These are phyloP conservation scores for Candolleomyces aberdarensis DNA, from an alignment of 768 basidiomycete species.

Conservation along the genomic window DNA sequence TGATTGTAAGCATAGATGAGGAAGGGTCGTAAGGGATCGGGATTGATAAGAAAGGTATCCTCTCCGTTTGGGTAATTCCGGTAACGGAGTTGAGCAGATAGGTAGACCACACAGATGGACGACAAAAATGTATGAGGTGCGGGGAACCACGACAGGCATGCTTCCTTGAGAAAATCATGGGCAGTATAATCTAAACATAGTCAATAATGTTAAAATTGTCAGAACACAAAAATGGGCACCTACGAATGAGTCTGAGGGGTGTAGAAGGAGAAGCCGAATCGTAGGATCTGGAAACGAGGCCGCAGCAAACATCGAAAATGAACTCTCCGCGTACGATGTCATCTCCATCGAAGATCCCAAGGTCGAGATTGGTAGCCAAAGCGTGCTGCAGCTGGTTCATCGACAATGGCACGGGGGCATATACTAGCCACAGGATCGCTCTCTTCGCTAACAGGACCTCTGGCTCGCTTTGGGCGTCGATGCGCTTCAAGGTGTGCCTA, in stretches of 20 bases:
- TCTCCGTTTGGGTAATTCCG: background rate
- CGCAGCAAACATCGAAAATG: constrained; percentile 1
- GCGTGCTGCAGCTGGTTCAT: background rate
- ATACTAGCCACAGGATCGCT: background rate
- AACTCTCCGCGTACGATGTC: background rate
- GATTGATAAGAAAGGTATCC: too few species aligned
- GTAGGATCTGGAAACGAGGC: background rate
- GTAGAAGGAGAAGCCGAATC: background rate
- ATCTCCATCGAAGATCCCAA: background rate
- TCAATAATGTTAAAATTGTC: background rate
- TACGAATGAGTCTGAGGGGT: constrained; percentile 2
- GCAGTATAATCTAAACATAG: constrained; percentile 1
- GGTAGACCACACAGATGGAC: background rate
- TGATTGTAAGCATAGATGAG: background rate
- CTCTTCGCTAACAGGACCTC: background rate
- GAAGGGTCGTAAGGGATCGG: background rate
- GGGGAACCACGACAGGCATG: background rate
- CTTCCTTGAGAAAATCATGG: background rate
- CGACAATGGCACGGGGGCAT: background rate
- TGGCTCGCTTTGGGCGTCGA: background rate
- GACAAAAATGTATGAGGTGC: background rate
- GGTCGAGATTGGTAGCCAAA: background rate
- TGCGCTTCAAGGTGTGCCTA: background rate
- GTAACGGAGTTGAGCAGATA: background rate
- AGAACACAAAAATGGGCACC: background rate